Percentiles rank a stretch among this genome's conserved stretches.
Evolutionary conservation across 176 grass and related monocot species (phyloP).

Genomic region (Avena eriantha): DNA sequence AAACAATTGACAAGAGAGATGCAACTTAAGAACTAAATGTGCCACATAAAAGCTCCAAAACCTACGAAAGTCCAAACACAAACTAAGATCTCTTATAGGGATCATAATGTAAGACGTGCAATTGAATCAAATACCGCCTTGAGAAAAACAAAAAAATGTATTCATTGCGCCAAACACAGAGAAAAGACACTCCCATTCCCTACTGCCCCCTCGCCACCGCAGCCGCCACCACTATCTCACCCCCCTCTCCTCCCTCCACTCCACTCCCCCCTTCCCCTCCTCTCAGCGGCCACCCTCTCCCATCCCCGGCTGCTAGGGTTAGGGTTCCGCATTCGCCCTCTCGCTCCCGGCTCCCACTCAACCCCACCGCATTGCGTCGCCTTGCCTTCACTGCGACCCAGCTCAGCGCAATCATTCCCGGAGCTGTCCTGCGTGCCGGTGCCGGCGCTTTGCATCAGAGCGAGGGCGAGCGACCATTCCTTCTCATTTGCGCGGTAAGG

Average conservation of each 20-base stretch:
- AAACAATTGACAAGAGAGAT: neutral
- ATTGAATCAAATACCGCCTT: neutral
- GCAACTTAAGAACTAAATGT: neutral
- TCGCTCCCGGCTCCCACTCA: neutral
- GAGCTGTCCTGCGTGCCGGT: neutral
- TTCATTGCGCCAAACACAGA: neutral
- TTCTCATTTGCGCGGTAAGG: conserved; percentile 32
- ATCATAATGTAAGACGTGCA: conserved; percentile 10
- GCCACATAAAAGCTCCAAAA: neutral
- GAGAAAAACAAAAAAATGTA: conserved; percentile 1
- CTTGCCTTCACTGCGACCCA: conserved; percentile 24
- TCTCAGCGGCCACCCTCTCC: neutral
- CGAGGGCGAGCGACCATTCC: neutral
- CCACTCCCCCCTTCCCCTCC: neutral
- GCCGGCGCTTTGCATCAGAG: neutral
- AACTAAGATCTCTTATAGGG: neutral
- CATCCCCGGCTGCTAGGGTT: conserved; percentile 38
- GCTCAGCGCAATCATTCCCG: conserved; percentile 13
- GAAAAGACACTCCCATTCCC: conserved; percentile 35
- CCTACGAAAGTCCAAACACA: neutral
- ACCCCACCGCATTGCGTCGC: conserved; percentile 17
- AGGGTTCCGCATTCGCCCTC: conserved; percentile 45
- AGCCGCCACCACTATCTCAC: conserved; percentile 3
- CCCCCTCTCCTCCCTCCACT: neutral
- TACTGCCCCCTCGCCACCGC: conserved; percentile 10